Percentiles rank a stretch among this genome's conserved stretches.
Evolutionary conservation across 495 filamentous ascomycete genomes (phyloP).

Genomic region (Xylona heveae): DNA sequence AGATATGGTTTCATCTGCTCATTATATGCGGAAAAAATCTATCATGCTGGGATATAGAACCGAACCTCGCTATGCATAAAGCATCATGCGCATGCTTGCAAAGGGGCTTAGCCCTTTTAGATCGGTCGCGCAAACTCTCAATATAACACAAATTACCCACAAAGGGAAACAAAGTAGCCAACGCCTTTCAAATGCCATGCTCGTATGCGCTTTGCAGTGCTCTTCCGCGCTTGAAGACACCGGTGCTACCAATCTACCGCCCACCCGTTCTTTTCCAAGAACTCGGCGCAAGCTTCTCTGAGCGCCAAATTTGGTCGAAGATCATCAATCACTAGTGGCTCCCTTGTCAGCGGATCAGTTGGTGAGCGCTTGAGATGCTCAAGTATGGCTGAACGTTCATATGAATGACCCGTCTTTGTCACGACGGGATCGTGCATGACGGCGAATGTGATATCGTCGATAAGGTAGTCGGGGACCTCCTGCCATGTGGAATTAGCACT

Average conservation of each 20-base stretch:
- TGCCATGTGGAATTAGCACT: constrained; percentile 9
- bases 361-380: constrained; percentile 60
- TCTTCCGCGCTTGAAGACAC: too few relatives aligned
- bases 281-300: constrained; percentile 66
- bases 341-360: constrained; percentile 67
- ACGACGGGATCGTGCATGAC: constrained; percentile 88
- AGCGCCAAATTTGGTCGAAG: constrained; percentile 67
- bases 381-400: constrained; percentile 70
- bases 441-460: constrained; percentile 78
- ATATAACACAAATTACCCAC: too few relatives aligned
- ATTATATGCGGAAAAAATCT: too few relatives aligned
- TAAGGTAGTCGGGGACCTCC: constrained; percentile 66
- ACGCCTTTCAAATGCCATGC: too few relatives aligned
- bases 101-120: too few relatives aligned
- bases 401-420: constrained; percentile 73
- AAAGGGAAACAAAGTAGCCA: too few relatives aligned
- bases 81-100: too few relatives aligned
- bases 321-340: constrained; percentile 47
- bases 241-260: constrained; percentile 90
- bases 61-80: too few relatives aligned
- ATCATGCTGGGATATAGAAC: too few relatives aligned
- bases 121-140: too few relatives aligned
- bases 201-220: too few relatives aligned
- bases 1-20: too few relatives aligned
- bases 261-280: constrained; percentile 78